Conservation (phyloP, 805 yeast species). For the Ascoidea asiatica region DNA sequence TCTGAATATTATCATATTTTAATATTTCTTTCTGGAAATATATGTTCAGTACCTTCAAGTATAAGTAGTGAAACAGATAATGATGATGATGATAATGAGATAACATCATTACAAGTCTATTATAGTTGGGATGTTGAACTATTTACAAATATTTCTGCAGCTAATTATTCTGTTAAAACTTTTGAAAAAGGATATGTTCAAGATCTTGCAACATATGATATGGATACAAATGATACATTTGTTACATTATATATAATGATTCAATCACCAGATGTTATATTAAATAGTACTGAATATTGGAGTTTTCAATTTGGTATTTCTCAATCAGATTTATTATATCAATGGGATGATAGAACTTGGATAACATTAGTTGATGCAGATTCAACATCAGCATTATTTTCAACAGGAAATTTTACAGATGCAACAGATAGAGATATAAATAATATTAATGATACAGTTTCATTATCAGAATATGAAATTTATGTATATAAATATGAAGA, state of each 20-base stretch:
- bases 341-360: conserved; percentile 52
- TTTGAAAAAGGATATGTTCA: conserved; percentile 9
- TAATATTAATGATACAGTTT: conserved; percentile 7
- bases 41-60: conserved; percentile 23
- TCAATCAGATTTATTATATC: conserved; percentile 46
- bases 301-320: conserved; percentile 54
- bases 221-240: conserved; percentile 6
- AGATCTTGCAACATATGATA: conserved; percentile 7
- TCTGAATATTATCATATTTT: conserved; percentile 32
- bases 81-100: background rate
- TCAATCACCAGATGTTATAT: conserved; percentile 3
- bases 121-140: conserved; percentile 7
- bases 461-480: conserved; percentile 21
- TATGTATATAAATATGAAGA: conserved; percentile 33
- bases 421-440: conserved; percentile 8
- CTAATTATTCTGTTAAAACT: conserved; percentile 1
- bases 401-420: conserved; percentile 37
- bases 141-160: conserved; percentile 3
- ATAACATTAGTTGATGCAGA: conserved; percentile 57
- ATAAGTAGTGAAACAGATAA: background rate
- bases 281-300: conserved; percentile 25
- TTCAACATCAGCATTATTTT: conserved; percentile 48
- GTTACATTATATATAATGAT: conserved; percentile 8
- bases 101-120: conserved; percentile 5
- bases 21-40: conserved; percentile 37